phyloP scores from a whole-genome alignment of 176 grass and related monocot genomes.

The Juncus effusus region DNA sequence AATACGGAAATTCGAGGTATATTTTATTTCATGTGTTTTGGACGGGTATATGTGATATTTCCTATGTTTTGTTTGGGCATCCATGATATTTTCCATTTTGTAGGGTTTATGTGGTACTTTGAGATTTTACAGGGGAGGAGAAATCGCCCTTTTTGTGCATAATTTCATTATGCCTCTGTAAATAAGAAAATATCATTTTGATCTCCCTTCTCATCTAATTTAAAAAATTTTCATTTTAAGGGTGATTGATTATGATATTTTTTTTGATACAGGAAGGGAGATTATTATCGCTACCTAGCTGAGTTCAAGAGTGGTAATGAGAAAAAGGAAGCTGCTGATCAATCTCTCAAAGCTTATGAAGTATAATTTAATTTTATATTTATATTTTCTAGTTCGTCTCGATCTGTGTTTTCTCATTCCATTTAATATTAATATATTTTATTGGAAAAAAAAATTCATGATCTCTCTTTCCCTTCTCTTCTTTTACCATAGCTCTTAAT shows the following conservation, averaged over 20 bases:
- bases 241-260: background rate
- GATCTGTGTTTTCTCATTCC: conserved; percentile 8
- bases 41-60: no score
- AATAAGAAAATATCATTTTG: background rate
- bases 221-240: background rate
- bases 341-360: conserved; percentile 61
- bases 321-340: conserved; percentile 39
- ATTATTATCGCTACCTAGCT: conserved; percentile 60
- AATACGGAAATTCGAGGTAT: no score
- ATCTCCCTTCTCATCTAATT: background rate
- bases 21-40: no score
- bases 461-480: background rate
- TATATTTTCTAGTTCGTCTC: background rate
- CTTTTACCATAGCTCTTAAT: no score
- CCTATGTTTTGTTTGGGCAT: no score
- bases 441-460: background rate
- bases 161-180: background rate
- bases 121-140: no score
- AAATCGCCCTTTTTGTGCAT: no score
- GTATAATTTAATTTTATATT: conserved; percentile 22
- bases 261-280: conserved; percentile 53
- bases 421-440: conserved; percentile 6
- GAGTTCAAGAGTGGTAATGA: conserved; percentile 54
- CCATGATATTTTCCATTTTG: no score
- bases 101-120: no score